These are phyloP conservation scores for Panus rudis DNA, from an alignment of 768 basidiomycete genomes.

Conservation along the genomic window DNA sequence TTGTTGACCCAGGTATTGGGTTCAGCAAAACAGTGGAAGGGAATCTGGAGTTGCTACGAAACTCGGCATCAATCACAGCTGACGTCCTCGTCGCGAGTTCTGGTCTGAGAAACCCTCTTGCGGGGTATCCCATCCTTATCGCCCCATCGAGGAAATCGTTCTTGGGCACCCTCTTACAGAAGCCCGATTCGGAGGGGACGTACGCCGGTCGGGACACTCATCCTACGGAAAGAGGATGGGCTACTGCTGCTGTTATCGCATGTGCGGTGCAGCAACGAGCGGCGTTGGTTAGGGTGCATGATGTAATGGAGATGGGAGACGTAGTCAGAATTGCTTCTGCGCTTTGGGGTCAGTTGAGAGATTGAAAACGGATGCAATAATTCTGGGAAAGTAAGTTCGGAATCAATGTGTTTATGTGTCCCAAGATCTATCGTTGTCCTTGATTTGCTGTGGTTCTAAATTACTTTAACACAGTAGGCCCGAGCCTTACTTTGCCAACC, in stretches of 20 bases:
- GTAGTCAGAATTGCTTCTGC: conserved; percentile 51
- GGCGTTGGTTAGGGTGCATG: conserved; percentile 75
- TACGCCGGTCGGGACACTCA: conserved; percentile 44
- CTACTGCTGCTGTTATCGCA: conserved; percentile 71
- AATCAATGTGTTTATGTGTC: too few species aligned
- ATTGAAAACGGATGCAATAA: too few species aligned
- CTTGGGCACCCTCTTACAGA: conserved; percentile 57
- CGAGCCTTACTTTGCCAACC: too few species aligned
- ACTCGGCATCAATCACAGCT: conserved; percentile 39
- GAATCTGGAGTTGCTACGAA: conserved; percentile 63
- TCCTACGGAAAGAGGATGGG: conserved; percentile 67
- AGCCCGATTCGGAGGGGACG: conserved; percentile 30
- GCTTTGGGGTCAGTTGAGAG: too few species aligned
- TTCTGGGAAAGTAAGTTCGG: too few species aligned
- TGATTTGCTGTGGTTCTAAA: too few species aligned
- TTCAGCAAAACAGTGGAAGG: conserved; percentile 83
- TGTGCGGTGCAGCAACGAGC: conserved; percentile 72
- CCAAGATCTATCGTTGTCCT: too few species aligned
- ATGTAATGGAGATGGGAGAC: conserved; percentile 67
- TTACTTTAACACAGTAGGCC: too few species aligned
- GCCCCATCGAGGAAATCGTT: conserved; percentile 84
- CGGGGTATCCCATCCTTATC: conserved; percentile 60
- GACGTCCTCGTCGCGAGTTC: conserved; percentile 21
- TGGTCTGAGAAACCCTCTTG: conserved; percentile 37
- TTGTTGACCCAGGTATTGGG: conserved; percentile 89